Conservation (phyloP, 2,329 filamentous ascomycete genomes). For the Gnomoniopsis sp. region DNA sequence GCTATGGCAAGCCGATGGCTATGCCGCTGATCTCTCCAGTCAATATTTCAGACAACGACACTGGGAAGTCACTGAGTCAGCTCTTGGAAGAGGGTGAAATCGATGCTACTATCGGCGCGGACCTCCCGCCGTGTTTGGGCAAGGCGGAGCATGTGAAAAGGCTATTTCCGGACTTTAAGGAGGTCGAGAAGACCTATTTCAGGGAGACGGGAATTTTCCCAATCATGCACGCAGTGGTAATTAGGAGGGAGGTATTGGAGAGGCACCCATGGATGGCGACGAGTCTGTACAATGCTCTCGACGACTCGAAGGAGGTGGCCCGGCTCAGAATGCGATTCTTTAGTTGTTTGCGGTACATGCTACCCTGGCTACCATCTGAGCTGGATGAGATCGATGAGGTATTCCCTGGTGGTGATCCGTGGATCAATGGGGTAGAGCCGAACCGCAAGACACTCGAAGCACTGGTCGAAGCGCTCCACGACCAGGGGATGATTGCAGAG, state of each 20-base stretch:
- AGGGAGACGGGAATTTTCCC: slow-evolving; percentile 5
- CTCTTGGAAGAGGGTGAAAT: slow-evolving; percentile 33
- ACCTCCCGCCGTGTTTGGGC: slow-evolving; percentile 28
- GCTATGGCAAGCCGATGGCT: slow-evolving; percentile 27
- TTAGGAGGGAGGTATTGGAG: slow-evolving; percentile 24
- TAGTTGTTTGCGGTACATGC: slow-evolving; percentile 30
- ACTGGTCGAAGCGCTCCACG: slow-evolving; percentile 26
- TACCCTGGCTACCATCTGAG: slow-evolving; percentile 30
- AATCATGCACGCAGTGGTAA: slow-evolving; percentile 10
- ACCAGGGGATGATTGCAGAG: slow-evolving; percentile 29
- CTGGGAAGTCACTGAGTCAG: slow-evolving; percentile 27
- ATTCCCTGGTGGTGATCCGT: slow-evolving; percentile 30
- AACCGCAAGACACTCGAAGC: slow-evolving; percentile 31
- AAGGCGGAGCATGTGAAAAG: slow-evolving; percentile 25
- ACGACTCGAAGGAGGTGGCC: slow-evolving; percentile 31
- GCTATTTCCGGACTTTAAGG: slow-evolving; percentile 33
- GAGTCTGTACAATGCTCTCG: slow-evolving; percentile 30
- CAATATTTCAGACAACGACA: slow-evolving; percentile 24
- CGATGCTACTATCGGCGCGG: slow-evolving; percentile 33
- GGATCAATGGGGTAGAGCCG: slow-evolving; percentile 29
- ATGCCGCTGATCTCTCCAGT: slow-evolving; percentile 24
- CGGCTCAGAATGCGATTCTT: slow-evolving; percentile 25
- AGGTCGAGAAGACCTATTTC: slow-evolving; percentile 30
- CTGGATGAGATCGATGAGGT: slow-evolving; percentile 32
- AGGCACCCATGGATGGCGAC: slow-evolving; percentile 28